Percentiles rank a stretch among this genome's conserved stretches.
These are phyloP conservation scores for Trichoderma breve DNA, from an alignment of 2,329 filamentous ascomycete genomes.

Conservation along the genomic window DNA sequence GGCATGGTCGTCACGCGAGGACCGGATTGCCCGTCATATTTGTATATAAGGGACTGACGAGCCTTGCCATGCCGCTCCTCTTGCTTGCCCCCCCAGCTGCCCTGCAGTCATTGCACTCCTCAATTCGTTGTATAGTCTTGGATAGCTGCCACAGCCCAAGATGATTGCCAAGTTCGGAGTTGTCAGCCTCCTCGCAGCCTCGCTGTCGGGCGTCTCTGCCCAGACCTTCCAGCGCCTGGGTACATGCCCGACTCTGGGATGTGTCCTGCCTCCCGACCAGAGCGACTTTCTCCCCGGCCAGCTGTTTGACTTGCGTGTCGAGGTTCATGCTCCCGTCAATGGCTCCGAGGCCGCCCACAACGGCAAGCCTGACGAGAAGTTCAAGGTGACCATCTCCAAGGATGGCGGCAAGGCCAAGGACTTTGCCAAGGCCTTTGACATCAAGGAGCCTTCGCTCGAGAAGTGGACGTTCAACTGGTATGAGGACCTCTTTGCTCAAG, in stretches of 20 bases:
- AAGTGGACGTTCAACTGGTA: constrained; percentile 83
- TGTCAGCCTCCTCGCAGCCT: constrained; percentile 35
- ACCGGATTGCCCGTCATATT: not conserved
- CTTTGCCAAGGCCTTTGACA: constrained; percentile 65
- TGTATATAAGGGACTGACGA: not conserved
- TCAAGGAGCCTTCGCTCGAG: constrained; percentile 70
- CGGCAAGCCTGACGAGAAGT: constrained; percentile 68
- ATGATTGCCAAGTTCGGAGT: constrained; percentile 41
- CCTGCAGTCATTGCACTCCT: not conserved
- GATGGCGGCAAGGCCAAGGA: constrained; percentile 52
- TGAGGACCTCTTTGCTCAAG: constrained; percentile 77
- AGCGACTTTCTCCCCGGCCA: constrained; percentile 82
- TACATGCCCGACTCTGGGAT: constrained; percentile 58
- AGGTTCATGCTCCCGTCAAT: constrained; percentile 78
- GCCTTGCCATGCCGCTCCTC: not conserved
- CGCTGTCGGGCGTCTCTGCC: constrained; percentile 44
- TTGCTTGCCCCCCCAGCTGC: not conserved
- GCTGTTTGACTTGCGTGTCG: constrained; percentile 79
- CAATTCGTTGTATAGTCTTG: not conserved
- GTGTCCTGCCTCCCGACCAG: constrained; percentile 60
- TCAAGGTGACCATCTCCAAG: constrained; percentile 72
- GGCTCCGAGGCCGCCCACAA: constrained; percentile 73
- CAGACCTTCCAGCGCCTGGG: constrained; percentile 62
- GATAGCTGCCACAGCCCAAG: not conserved
- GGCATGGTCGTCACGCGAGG: not conserved